Evolutionary conservation across 2,329 filamentous ascomycete genomes (phyloP).

Genomic region (Aspergillus sp.): DNA sequence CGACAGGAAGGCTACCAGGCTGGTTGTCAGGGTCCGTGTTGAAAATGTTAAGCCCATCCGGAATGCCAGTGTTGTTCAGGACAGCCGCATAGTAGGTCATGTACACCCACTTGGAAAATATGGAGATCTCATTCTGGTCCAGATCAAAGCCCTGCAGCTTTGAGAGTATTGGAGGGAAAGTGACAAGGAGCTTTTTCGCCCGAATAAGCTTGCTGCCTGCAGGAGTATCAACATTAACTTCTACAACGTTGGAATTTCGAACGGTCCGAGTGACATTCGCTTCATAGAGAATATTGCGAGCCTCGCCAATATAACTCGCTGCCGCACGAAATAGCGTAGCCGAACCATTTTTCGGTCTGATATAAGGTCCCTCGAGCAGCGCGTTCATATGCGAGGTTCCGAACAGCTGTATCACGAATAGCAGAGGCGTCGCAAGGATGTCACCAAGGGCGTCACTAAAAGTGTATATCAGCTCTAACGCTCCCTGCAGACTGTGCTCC

Average conservation of each 20-base stretch:
- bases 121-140: conserved; percentile 28
- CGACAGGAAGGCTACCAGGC: conserved; percentile 28
- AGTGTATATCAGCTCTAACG: neutral
- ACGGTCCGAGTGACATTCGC: conserved; percentile 22
- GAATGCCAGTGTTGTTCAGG: conserved; percentile 41
- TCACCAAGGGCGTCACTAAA: conserved; percentile 14
- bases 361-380: conserved; percentile 14
- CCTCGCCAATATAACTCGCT: conserved; percentile 22
- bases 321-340: conserved; percentile 15
- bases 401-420: conserved; percentile 13
- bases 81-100: conserved; percentile 42
- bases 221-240: conserved; percentile 25
- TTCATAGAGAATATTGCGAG: conserved; percentile 24
- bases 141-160: conserved; percentile 42
- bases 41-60: conserved; percentile 22
- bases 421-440: conserved; percentile 12
- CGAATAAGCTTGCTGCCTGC: conserved; percentile 31
- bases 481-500: conserved; percentile 6
- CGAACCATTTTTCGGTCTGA: conserved; percentile 19
- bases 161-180: conserved; percentile 36
- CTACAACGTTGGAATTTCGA: conserved; percentile 19
- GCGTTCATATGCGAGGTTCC: conserved; percentile 17
- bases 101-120: conserved; percentile 40
- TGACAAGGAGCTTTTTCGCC: conserved; percentile 40
- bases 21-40: conserved; percentile 24